A percentile compares a stretch with the other conserved stretches of the same genome.
Evolutionary conservation across 768 basidiomycete species (phyloP).

Genomic region (Agaricus sinodeliciosus): DNA sequence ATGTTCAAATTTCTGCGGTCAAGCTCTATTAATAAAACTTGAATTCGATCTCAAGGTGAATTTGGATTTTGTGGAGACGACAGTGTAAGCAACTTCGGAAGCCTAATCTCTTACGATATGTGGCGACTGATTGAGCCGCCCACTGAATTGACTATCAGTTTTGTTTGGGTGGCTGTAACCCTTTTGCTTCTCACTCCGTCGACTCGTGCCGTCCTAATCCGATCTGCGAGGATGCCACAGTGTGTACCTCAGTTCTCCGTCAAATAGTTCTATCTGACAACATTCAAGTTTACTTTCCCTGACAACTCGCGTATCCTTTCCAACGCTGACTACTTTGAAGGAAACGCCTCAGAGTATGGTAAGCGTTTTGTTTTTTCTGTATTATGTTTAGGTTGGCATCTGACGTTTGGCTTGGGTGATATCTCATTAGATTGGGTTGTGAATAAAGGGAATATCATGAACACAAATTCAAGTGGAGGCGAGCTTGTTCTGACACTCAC

Average conservation of each 20-base stretch:
- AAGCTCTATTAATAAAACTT: neutral
- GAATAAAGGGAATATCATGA: slow-evolving; percentile 59
- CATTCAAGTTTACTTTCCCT: slow-evolving; percentile 48
- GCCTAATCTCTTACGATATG: neutral
- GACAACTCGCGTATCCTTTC: slow-evolving; percentile 61
- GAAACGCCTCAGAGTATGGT: slow-evolving; percentile 70
- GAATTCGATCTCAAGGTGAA: slow-evolving; percentile 31
- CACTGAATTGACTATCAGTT: slow-evolving; percentile 35
- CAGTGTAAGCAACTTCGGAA: slow-evolving; percentile 25
- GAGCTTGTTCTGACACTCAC: slow-evolving; percentile 67
- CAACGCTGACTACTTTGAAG: slow-evolving; percentile 63
- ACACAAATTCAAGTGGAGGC: slow-evolving; percentile 53
- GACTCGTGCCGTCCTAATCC: slow-evolving; percentile 68
- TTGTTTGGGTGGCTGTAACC: slow-evolving; percentile 85
- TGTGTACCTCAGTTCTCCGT: slow-evolving; percentile 22
- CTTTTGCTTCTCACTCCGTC: slow-evolving; percentile 56
- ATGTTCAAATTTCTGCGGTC: slow-evolving; percentile 16
- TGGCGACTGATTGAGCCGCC: slow-evolving; percentile 1
- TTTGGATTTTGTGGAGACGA: slow-evolving; percentile 47
- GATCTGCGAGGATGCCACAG: slow-evolving; percentile 57
- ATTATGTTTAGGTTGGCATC: neutral
- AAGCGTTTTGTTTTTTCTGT: slow-evolving; percentile 9
- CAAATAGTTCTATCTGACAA: neutral
- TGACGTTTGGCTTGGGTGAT: neutral
- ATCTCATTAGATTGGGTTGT: slow-evolving; percentile 56